Evolutionary conservation across 2,329 filamentous ascomycete genomes (phyloP).

Genomic region (Cladophialophora exuberans): DNA sequence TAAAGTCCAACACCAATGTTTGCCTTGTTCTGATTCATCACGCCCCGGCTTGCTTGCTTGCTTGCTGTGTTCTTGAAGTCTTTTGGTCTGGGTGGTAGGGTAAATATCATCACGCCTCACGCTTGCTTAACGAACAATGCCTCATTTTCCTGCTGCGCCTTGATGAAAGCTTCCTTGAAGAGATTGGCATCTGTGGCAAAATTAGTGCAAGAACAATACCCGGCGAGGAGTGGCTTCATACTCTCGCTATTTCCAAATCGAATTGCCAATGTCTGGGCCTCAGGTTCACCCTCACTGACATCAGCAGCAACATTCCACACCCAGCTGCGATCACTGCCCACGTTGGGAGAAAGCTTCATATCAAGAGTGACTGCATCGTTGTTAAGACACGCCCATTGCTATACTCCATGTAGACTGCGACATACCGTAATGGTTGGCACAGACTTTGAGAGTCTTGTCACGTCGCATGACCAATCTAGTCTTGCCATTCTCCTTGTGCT

Average conservation of each 20-base stretch:
- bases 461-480: slow-evolving; percentile 96
- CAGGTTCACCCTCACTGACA: slow-evolving; percentile 96
- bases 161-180: slow-evolving; percentile 97
- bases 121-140: slow-evolving; percentile 64
- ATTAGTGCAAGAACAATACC: not conserved
- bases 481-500: slow-evolving; percentile 99
- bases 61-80: too few species aligned
- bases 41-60: not conserved
- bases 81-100: too few species aligned
- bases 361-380: slow-evolving; percentile 77
- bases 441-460: slow-evolving; percentile 99
- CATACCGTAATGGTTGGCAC: slow-evolving; percentile 99
- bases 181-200: slow-evolving; percentile 77
- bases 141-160: slow-evolving; percentile 96
- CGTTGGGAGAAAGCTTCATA: slow-evolving; percentile 98
- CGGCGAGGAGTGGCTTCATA: slow-evolving; percentile 53
- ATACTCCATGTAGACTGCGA: slow-evolving; percentile 26
- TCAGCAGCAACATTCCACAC: slow-evolving; percentile 98
- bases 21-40: slow-evolving; percentile 1
- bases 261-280: slow-evolving; percentile 93
- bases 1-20: not conserved
- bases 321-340: slow-evolving; percentile 97
- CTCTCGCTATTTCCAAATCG: slow-evolving; percentile 97
- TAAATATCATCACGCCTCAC: slow-evolving; percentile 9
- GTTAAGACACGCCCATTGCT: slow-evolving; percentile 30